Base-by-base conservation (phyloP, 73 alveolate genomes). In the Durusdinium trenchii region DNA sequence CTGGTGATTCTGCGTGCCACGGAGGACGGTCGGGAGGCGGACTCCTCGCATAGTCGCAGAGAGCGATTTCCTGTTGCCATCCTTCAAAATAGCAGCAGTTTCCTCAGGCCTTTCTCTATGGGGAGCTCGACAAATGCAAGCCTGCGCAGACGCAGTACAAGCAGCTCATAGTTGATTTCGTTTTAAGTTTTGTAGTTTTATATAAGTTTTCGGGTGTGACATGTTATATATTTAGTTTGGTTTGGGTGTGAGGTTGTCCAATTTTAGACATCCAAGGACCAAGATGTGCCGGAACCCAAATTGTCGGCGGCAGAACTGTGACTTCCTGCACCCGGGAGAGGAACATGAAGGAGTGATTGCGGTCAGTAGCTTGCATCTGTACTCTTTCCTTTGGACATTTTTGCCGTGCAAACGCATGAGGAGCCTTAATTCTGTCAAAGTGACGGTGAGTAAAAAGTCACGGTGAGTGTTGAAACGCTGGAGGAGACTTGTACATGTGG, bases 11-110 rank as follows among this genome's bases (percentile, higher is more conserved):
- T 86, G 57, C 95, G 95, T 23, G 76, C 62, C 16, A 45, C 78
- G 67, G 95, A 86, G 16, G 95, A 62, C 36, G 95, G 78, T 1
- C 64, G 95, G 46, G 95, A 86, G 95, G 95, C 78, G 64, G 6
- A 9, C 28, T 12, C 23, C 69, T 16, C 69, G 69, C 23, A 62
- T 20, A n/a, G 73, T 23, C n/a, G 73, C 3, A 23, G 18, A 23
- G 73, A 60, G 23, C 69, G 69, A 16, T 16, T 57, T 16, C 69
- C 69, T 23, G 12, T 57, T 57, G 32, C 69, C 32, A 57, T 57
- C 32, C 12, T 12, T 57, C 69, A 57, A 16, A 12, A 57, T 57
- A 57, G 23, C 69, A 23, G 69, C 69, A 12, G 69, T 57, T 64
- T 18, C 51, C 76, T 7, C 51, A 86, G 95, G 95, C 51, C 26